These are phyloP conservation scores for Cladosporium oxysporum DNA, from an alignment of 2,329 filamentous ascomycete genomes.

Conservation along the genomic window DNA sequence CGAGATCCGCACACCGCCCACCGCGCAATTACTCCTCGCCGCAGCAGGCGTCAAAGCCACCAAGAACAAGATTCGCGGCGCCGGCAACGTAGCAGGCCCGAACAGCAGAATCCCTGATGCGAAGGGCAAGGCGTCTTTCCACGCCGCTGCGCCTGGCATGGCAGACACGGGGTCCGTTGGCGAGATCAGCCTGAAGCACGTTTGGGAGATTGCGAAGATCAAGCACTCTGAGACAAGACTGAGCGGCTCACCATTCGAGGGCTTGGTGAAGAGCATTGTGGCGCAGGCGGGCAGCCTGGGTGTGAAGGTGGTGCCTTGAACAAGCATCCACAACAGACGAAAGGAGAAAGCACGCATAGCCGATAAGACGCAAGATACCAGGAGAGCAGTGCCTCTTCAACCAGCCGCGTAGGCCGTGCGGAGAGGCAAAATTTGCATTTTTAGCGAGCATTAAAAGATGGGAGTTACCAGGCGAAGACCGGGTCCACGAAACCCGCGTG, in stretches of 20 bases:
- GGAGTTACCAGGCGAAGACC: slow-evolving; percentile 12
- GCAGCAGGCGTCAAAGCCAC: slow-evolving; percentile 75
- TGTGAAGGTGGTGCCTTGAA: slow-evolving; percentile 50
- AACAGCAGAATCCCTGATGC: slow-evolving; percentile 40
- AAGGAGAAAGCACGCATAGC: not conserved
- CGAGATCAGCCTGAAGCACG: slow-evolving; percentile 85
- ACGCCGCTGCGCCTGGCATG: slow-evolving; percentile 43
- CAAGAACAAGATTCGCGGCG: slow-evolving; percentile 75
- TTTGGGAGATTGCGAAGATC: slow-evolving; percentile 97
- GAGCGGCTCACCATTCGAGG: slow-evolving; percentile 77
- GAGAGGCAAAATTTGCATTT: slow-evolving; percentile 11
- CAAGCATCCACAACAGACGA: not conserved
- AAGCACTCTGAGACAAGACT: slow-evolving; percentile 62
- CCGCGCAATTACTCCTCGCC: slow-evolving; percentile 82
- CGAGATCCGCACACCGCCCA: slow-evolving; percentile 91
- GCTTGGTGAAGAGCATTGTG: slow-evolving; percentile 71
- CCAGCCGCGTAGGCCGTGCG: not conserved
- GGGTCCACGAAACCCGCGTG: not conserved
- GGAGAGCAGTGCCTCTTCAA: not conserved
- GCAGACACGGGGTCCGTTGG: slow-evolving; percentile 72
- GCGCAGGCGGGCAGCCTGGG: slow-evolving; percentile 55
- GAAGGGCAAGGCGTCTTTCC: slow-evolving; percentile 39
- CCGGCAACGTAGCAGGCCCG: slow-evolving; percentile 55
- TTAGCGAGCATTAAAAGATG: slow-evolving; percentile 16
- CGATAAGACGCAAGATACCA: not conserved